phyloP scores from a whole-genome alignment of 2,329 filamentous ascomycete genomes.

The Fusarium fracticaudum region DNA sequence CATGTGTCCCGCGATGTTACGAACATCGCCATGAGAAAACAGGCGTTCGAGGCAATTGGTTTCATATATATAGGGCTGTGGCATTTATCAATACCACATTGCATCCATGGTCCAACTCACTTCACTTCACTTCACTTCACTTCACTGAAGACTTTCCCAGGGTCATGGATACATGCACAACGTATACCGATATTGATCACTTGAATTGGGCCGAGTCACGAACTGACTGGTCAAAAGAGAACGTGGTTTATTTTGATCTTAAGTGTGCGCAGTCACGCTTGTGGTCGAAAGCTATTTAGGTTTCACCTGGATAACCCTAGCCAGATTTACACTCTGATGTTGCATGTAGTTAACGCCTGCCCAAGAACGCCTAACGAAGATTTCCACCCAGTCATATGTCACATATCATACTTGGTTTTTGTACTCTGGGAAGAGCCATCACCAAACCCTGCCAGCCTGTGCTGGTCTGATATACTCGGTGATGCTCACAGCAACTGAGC shows the following conservation, averaged over 20 bases:
- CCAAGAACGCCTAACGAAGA: background rate
- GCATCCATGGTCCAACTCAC: background rate
- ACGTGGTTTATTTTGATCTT: conserved; percentile 3
- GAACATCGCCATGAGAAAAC: conserved; percentile 17
- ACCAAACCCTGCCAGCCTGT: conserved; percentile 20
- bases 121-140: background rate
- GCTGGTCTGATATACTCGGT: conserved; percentile 30
- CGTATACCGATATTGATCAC: background rate
- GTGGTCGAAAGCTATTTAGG: background rate
- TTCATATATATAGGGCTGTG: conserved; percentile 15
- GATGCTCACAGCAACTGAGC: conserved; percentile 27
- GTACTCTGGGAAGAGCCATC: background rate
- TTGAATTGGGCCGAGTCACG: background rate
- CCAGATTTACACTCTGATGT: background rate
- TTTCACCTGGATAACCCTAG: background rate
- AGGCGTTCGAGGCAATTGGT: conserved; percentile 20
- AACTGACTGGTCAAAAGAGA: background rate
- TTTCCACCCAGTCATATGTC: background rate
- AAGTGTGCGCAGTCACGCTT: background rate
- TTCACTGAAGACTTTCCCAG: background rate
- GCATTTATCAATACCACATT: conserved; percentile 10
- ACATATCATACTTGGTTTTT: background rate
- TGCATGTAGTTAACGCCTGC: conserved; percentile 18
- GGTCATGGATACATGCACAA: background rate
- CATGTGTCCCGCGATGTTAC: conserved; percentile 20